phyloP scores from a whole-genome alignment of 2,329 filamentous ascomycete genomes.

The Sarocladium kiliense region DNA sequence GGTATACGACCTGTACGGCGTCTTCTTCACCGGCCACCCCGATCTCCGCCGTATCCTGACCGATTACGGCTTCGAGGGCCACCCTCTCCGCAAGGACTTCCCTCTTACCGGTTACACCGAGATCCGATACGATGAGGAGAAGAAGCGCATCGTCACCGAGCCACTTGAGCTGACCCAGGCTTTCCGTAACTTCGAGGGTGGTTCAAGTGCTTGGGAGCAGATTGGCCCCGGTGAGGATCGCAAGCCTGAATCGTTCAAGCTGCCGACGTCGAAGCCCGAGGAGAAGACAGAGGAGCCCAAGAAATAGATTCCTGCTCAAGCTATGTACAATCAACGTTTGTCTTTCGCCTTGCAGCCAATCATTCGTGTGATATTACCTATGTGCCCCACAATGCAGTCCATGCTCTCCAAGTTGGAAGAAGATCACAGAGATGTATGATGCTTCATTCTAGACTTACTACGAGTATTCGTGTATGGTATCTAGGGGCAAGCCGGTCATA shows the following conservation, averaged over 20 bases:
- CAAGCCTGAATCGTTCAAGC: conserved; percentile 84
- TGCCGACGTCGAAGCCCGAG: conserved; percentile 93
- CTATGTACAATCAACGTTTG: conserved; percentile 24
- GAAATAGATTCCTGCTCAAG: conserved; percentile 58
- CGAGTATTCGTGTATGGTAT: too few species aligned
- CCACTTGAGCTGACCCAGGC: conserved; percentile 96
- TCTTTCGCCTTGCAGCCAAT: conserved; percentile 9
- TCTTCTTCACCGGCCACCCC: conserved; percentile 93
- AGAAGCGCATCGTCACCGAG: conserved; percentile 98
- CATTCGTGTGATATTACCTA: conserved; percentile 9
- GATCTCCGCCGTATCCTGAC: conserved; percentile 98
- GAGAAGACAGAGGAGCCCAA: conserved; percentile 85
- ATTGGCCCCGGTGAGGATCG: conserved; percentile 65
- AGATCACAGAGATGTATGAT: too few species aligned
- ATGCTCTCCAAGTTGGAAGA: too few species aligned
- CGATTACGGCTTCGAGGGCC: conserved; percentile 97
- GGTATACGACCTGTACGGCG: conserved; percentile 94
- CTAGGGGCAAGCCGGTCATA: too few species aligned
- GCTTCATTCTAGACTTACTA: too few species aligned
- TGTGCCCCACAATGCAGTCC: background rate
- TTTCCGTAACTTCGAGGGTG: conserved; percentile 96
- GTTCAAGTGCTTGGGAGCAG: conserved; percentile 65
- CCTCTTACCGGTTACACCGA: conserved; percentile 97
- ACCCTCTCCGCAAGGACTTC: conserved; percentile 96
- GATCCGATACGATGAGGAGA: conserved; percentile 97